Evolutionary conservation across 1,284 basidiomycete species (phyloP), one percentile per base, ranked within the genome.

Genomic region (Melampsora larici-populina): DNA sequence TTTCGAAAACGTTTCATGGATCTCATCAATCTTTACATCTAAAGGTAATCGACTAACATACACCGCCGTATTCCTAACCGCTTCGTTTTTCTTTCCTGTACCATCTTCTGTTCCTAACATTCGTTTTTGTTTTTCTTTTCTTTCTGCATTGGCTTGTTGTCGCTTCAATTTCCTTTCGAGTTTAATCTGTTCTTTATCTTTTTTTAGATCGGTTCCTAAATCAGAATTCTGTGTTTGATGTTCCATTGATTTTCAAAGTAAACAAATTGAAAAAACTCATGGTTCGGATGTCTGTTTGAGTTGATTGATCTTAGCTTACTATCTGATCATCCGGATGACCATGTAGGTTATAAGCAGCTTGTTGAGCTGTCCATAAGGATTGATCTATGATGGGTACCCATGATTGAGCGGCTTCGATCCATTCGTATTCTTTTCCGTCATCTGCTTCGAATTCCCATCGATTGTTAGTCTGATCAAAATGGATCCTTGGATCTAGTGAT

Each of bases 401-500:
- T 51, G 86, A 86, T 24, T 88, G 89, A 81, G 91, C 92, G 7
- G 84, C 83, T 55, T 87, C 84, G 82, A 93, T 90, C 86, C 92
- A 99, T 85, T 99, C 95, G 83, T 92, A 88, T 84, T 97, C 94
- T 36, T 88, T 86, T 17, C 92, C 94, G 79, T 84, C 90, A 77
- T 93, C 91, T 82, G 92, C 90, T 83, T 99, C 96, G 82, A 91
- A 90, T 72, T 90, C 88, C 92, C 93, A 99, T 80, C 91, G 91
- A 58, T 88, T 88, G 4, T 89, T 87, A 62, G 88, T 87, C 81
- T 88, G 91, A 79, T 92, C 91, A 82, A 90, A 92, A 84, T 93
- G 91, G 49, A 84, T 78, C 46, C 81, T 55, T 17, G 80, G 79
- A 74, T 80, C 93, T 88, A 79, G 90, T 88, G 64, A 75, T 26